Conservation (phyloP, 1,139 yeast genomes). For the Saccharomyces pastorianus region DNA sequence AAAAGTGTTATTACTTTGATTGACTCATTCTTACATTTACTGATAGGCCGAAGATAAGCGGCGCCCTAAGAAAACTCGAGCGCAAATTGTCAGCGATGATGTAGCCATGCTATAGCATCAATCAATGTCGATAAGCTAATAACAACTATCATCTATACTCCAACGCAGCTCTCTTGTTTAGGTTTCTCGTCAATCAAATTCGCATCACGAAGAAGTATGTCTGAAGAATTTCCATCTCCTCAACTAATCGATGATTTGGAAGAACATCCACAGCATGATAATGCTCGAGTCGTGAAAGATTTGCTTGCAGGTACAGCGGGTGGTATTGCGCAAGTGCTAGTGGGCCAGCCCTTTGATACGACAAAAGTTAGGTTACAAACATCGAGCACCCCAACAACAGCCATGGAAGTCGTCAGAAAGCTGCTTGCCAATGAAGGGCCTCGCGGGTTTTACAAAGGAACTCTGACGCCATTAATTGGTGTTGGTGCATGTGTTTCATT, state of each 20-base stretch:
- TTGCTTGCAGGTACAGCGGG: conserved; percentile 87
- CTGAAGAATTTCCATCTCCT: conserved; percentile 29
- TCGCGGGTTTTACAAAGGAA: conserved; percentile 81
- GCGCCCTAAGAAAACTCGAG: background rate
- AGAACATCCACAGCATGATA: conserved; percentile 14
- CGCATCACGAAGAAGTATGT: conserved; percentile 15
- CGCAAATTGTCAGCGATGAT: background rate
- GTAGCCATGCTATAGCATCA: background rate
- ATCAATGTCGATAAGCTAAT: background rate
- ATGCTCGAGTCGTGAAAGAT: conserved; percentile 60
- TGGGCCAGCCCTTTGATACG: conserved; percentile 96
- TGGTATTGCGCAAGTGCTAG: conserved; percentile 87
- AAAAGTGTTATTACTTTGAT: background rate
- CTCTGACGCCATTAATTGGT: conserved; percentile 77
- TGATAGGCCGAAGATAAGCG: conserved; percentile 3
- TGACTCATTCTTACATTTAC: background rate
- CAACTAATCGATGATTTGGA: conserved; percentile 30
- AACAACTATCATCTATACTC: background rate
- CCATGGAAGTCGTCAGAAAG: conserved; percentile 66
- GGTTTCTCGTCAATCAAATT: background rate
- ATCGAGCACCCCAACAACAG: conserved; percentile 62
- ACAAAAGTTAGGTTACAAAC: conserved; percentile 87
- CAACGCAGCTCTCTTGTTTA: background rate
- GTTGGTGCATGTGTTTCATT: conserved; percentile 91
- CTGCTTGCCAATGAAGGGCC: conserved; percentile 69